Base-by-base conservation (phyloP, 2,329 filamentous ascomycete genomes). In the Cadophora malorum region DNA sequence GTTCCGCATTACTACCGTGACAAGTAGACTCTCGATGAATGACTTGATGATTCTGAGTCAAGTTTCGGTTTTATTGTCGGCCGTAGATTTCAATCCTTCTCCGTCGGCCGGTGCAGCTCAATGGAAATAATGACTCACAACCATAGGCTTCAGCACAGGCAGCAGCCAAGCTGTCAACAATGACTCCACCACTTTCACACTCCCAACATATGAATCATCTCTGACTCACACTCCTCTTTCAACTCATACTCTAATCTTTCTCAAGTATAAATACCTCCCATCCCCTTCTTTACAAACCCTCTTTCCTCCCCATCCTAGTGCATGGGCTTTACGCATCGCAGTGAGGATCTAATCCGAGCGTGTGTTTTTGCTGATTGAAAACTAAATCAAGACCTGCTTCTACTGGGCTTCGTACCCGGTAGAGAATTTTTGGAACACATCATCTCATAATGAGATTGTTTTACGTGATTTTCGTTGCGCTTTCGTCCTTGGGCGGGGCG, bases 301-400 rank as follows among this genome's bases (percentile, higher is more conserved):
- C 45, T 61, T 49, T 33, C 58, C 23, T 61, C 58, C 45, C 58
- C 16, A 61, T 61, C 38, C 38, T 47, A 49, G 58, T 61, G 55
- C 55, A 38, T 38, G 55, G 55, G 55, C 55, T 58, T 58, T 58
- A 58, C 55, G 19, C 55, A 58, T 58, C 33, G 55, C 55, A 58
- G 55, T 58, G 55, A 58, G 55, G 55, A 58, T 19, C 10, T 58
- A 8, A 58, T 58, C 55, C 55, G 55, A 58, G 55, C 55, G 55
- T 58, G 55, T 58, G 55, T 58, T 58, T 35, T 58, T 58, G 55
- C 55, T 58, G n/a, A 16, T 58, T 58, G 55, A 58, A 58, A 58
- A 58, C 55, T 38, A 58, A 33, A 35, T 58, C 55, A 45, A 16
- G 55, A 58, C 55, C 55, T 38, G 9, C 55, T 58, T 58, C 55